Base-by-base conservation (phyloP, 2,329 filamentous ascomycete genomes). In the Trematosphaeria pertusa region DNA sequence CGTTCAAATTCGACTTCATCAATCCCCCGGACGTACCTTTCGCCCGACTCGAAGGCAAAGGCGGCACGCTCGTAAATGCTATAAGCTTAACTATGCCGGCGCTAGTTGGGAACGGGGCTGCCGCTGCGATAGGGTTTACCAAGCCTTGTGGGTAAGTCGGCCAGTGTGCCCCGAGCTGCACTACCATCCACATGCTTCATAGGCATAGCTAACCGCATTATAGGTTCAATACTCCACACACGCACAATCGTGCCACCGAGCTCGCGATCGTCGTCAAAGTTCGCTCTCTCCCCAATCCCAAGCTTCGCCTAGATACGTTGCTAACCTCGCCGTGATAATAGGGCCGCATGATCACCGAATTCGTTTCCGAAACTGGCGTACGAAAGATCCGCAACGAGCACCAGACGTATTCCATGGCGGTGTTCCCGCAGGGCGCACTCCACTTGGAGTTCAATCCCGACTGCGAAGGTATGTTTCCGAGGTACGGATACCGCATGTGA, bases 361-460 rank as follows among this genome's bases (percentile, higher is more conserved):
- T 82, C 74, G 69, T 79, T 2, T 73, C 78, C 14, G 81, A 60
- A 46, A 62, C 60, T 33, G 55, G 54, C 70, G 78, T 54, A 10
- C 47, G 50, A n/a, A 53, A 53, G 11, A 28, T 75, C 46, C 43
- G 44, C 39, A 71, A 70, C 54, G 65, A 57, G 22, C 64, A 83
- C 30, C 58, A 56, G 9, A 64, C 70, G 48, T 74, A 74, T 64
- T 74, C 79, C 65, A 78, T 81, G 69, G 80, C 78, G 2, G 75
- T 79, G 37, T 83, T 83, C 69, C 80, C 78, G 56, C 76, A 78
- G 62, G 82, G 81, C 19, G 73, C 75, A 5, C 62, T 83, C 17
- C 82, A 85, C 67, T 79, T 76, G 6, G 78, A 83, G 60, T 81
- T 75, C 66, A 85, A 84, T 70, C 80, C 81, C 1, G 71, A 76